A percentile compares a stretch with the other conserved stretches of the same genome.
phyloP scores from a whole-genome alignment of 2,329 filamentous ascomycete species.

The Exutisphaerella laricina region DNA sequence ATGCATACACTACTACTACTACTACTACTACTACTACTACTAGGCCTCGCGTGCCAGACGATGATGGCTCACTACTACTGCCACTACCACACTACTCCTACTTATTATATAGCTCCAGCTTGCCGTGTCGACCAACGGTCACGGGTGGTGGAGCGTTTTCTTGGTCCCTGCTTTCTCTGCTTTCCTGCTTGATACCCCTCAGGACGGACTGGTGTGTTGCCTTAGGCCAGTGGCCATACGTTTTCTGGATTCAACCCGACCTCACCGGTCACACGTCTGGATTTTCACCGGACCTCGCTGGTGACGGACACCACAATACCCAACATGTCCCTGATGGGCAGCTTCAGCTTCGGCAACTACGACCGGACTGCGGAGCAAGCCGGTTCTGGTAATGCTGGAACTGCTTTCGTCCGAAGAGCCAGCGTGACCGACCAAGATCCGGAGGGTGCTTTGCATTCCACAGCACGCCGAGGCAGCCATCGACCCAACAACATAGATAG shows the following conservation, averaged over 20 bases:
- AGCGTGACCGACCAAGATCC: constrained; percentile 20
- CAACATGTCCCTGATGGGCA: constrained; percentile 41
- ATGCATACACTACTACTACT: too few species aligned
- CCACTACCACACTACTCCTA: too few species aligned
- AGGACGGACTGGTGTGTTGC: neutral
- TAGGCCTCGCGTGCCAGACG: too few species aligned
- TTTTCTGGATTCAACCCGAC: too few species aligned
- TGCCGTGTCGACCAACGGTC: too few species aligned
- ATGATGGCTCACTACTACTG: too few species aligned
- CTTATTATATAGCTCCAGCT: too few species aligned
- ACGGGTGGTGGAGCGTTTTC: neutral
- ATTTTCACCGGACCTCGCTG: too few species aligned
- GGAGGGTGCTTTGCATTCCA: constrained; percentile 15
- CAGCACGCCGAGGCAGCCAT: constrained; percentile 7
- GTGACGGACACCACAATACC: neutral
- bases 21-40: too few species aligned
- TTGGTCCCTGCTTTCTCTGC: neutral
- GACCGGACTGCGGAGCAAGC: constrained; percentile 36
- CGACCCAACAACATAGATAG: constrained; percentile 3
- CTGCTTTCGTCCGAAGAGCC: constrained; percentile 23
- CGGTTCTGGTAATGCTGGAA: constrained; percentile 34
- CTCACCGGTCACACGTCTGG: too few species aligned
- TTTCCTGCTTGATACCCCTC: neutral
- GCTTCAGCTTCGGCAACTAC: constrained; percentile 38
- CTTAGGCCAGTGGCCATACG: neutral